Percentiles rank a stretch among this genome's conserved stretches.
phyloP scores from a whole-genome alignment of 2,329 filamentous ascomycete species.

The Talaromyces sp. region DNA sequence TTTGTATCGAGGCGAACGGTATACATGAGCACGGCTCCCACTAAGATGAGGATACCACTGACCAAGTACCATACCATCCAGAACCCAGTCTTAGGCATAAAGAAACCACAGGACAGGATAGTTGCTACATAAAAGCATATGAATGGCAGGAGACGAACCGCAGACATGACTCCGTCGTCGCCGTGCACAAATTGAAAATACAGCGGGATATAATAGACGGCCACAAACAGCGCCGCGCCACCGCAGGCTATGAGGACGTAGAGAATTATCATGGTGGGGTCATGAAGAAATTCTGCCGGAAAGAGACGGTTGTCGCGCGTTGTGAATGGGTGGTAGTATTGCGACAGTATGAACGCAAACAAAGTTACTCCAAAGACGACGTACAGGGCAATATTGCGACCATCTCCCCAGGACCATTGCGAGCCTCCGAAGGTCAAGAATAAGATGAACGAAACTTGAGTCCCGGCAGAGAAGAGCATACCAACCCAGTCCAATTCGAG shows the following conservation, averaged over 20 bases:
- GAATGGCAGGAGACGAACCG: slow-evolving; percentile 26
- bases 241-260: slow-evolving; percentile 38
- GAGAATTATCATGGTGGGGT: slow-evolving; percentile 38
- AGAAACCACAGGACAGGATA: slow-evolving; percentile 18
- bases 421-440: slow-evolving; percentile 48
- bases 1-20: slow-evolving; percentile 17
- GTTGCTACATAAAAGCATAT: slow-evolving; percentile 19
- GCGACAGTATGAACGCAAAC: slow-evolving; percentile 44
- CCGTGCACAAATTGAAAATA: slow-evolving; percentile 50
- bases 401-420: slow-evolving; percentile 45
- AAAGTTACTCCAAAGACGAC: slow-evolving; percentile 43
- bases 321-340: slow-evolving; percentile 41
- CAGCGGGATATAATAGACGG: slow-evolving; percentile 50
- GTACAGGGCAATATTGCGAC: slow-evolving; percentile 44
- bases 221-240: slow-evolving; percentile 29
- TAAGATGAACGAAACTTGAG: slow-evolving; percentile 40
- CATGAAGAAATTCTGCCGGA: slow-evolving; percentile 44
- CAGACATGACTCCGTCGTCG: slow-evolving; percentile 28
- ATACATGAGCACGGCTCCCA: slow-evolving; percentile 21
- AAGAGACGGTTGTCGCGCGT: slow-evolving; percentile 43
- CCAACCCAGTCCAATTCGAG: slow-evolving; percentile 43
- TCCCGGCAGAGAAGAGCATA: slow-evolving; percentile 38
- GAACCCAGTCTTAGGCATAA: slow-evolving; percentile 19
- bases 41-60: slow-evolving; percentile 19
- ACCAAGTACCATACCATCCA: slow-evolving; percentile 24